Percentiles rank a stretch among this genome's conserved stretches.
Evolutionary conservation across 805 yeast genomes (phyloP).

Genomic region (Cyberlindnera petersonii): DNA sequence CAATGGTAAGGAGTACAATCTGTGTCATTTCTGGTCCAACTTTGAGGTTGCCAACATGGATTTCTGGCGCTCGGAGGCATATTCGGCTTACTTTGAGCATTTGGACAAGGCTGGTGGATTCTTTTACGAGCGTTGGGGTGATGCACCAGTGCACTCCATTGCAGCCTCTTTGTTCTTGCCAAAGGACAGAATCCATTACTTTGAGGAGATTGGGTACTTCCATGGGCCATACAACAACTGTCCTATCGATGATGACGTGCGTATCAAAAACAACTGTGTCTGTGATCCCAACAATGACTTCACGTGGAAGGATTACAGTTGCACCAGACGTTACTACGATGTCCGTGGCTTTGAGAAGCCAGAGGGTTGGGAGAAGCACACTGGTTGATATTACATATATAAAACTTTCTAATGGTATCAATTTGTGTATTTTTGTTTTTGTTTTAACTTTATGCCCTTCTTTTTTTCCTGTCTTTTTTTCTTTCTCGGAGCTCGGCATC

Average conservation of each 20-base stretch:
- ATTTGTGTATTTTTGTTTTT: neutral
- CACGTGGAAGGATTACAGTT: constrained; percentile 72
- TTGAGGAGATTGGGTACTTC: constrained; percentile 79
- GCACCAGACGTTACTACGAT: constrained; percentile 61
- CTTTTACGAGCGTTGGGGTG: constrained; percentile 93
- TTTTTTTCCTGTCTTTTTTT: too few relatives aligned
- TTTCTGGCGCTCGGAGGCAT: constrained; percentile 73
- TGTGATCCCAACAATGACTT: constrained; percentile 70
- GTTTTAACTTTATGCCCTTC: neutral
- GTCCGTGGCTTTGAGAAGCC: constrained; percentile 57
- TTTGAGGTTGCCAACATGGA: constrained; percentile 75
- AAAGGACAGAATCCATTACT: constrained; percentile 68
- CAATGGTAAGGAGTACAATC: constrained; percentile 65
- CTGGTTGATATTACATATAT: constrained; percentile 29
- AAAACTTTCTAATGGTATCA: neutral
- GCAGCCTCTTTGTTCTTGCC: constrained; percentile 79
- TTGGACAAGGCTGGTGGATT: constrained; percentile 86
- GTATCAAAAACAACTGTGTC: constrained; percentile 60
- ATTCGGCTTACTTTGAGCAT: constrained; percentile 62
- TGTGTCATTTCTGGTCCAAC: constrained; percentile 91
- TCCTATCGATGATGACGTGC: constrained; percentile 61
- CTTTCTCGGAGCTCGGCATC: too few relatives aligned
- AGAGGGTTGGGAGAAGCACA: constrained; percentile 62
- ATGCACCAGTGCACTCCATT: constrained; percentile 87
- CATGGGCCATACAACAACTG: constrained; percentile 81